Evolutionary conservation across 83 land plant species (phyloP).

Genomic region (Picea abies): DNA sequence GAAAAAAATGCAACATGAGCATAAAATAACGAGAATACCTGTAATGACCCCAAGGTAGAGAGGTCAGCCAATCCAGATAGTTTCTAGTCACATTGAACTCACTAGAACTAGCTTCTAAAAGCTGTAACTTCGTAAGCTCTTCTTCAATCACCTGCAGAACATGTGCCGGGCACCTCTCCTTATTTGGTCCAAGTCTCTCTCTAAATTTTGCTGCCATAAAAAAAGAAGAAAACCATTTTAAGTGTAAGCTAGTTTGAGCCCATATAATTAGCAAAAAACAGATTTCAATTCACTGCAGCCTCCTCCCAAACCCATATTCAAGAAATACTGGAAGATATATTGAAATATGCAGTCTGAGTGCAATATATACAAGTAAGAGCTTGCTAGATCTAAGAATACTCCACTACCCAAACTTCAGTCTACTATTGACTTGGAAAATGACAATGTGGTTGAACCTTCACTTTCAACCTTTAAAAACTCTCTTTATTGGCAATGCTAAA

Average conservation of each 20-base stretch:
- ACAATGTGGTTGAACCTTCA: too few species aligned
- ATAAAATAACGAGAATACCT: conserved; percentile 49
- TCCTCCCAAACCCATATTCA: neutral
- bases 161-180: conserved; percentile 81
- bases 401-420: neutral
- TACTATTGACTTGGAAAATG: neutral
- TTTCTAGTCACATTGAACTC: conserved; percentile 99
- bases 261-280: neutral
- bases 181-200: conserved; percentile 85
- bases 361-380: neutral
- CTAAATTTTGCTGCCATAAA: conserved; percentile 82
- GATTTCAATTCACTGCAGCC: neutral
- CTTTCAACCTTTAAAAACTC: too few species aligned
- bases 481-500: neutral
- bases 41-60: conserved; percentile 95
- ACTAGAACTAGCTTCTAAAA: conserved; percentile 95
- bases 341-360: neutral
- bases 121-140: conserved; percentile 88
- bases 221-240: neutral
- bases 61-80: conserved; percentile 98
- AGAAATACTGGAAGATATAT: neutral
- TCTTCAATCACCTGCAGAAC: conserved; percentile 98
- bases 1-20: neutral
- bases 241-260: neutral
- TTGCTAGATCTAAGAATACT: neutral